phyloP scores from a whole-genome alignment of 495 filamentous ascomycete genomes.

The Penicillium goetzii region DNA sequence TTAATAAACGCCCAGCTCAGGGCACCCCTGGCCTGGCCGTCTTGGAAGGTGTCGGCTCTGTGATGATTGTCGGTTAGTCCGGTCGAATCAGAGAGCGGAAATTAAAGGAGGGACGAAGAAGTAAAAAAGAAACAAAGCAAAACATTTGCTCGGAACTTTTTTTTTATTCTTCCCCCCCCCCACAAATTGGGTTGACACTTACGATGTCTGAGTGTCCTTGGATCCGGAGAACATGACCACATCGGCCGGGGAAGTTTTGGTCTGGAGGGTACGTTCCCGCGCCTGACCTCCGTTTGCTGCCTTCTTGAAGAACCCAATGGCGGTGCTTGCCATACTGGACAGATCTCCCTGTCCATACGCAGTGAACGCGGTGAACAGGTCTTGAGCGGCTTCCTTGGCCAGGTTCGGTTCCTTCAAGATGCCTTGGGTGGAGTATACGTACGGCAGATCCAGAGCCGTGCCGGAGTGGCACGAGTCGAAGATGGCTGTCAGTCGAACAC shows the following conservation, averaged over 20 bases:
- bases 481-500: conserved; percentile 92
- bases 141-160: not conserved
- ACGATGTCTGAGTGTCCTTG: conserved; percentile 89
- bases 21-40: conserved; percentile 88
- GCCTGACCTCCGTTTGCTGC: conserved; percentile 79
- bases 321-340: conserved; percentile 74
- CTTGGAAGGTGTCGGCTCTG: conserved; percentile 52
- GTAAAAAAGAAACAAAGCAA: not conserved
- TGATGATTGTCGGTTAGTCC: conserved; percentile 12
- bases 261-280: conserved; percentile 73
- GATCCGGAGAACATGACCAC: conserved; percentile 97
- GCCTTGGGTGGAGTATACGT: conserved; percentile 94
- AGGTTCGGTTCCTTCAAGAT: conserved; percentile 97
- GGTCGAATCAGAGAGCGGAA: conserved; percentile 2
- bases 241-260: conserved; percentile 93
- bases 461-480: conserved; percentile 99
- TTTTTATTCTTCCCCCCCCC: not conserved
- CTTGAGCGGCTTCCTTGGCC: conserved; percentile 94
- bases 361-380: conserved; percentile 82
- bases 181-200: conserved; percentile 15
- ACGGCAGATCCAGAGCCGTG: conserved; percentile 92
- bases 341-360: conserved; percentile 89
- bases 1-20: conserved; percentile 98
- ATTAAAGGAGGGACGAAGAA: not conserved
- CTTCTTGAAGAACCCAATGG: conserved; percentile 91